Evolutionary conservation across 2,329 filamentous ascomycete genomes (phyloP), one percentile per base, ranked within the genome.

Genomic region (Aspergillus jensenii): DNA sequence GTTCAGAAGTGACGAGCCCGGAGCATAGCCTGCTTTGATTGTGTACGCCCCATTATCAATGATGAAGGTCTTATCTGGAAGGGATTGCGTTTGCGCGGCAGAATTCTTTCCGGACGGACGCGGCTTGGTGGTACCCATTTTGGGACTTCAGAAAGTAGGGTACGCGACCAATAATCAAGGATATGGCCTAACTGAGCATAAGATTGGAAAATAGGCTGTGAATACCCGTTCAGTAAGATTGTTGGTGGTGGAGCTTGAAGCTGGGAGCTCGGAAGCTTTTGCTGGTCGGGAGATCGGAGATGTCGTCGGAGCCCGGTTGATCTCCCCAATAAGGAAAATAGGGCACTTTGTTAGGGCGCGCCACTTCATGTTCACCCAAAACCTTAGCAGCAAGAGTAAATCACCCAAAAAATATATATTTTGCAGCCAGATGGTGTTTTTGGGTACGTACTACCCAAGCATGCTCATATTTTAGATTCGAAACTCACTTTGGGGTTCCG

Each of bases 41-140:
- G 88, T 93, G 76, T 90, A 89, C 44, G 89, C 93, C 72, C 95
- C 95, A 79, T 98, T 97, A 79, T 99, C 95, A 69, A 99, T 82
- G 46, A 99, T 83, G 54, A 99, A 87, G 0, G 93, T 96, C 58
- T 80, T 84, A 2, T 81, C 71, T 0, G 88, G 87, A 7, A 84
- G 77, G 23, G 80, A 71, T 4, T 83, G 71, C 9, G 66, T 77
- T 46, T 79, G 77, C 6, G 80, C 72, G 15, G 79, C 72, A 53
- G 85, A 85, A 50, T 81, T 77, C 71, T 85, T 88, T 40, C 75
- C 68, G 47, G 74, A 62, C 50, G 72, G 65, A 17, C 74, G 71
- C 35, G 71, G 61, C 62, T 71, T 77, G 56, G 72, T 53, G 25
- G 68, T 68, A 58, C 69, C 70, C 73, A 74, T 74, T 9, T 35